Conservation (phyloP, 129 eudicot genomes). For the Heracleum sosnowskyi region DNA sequence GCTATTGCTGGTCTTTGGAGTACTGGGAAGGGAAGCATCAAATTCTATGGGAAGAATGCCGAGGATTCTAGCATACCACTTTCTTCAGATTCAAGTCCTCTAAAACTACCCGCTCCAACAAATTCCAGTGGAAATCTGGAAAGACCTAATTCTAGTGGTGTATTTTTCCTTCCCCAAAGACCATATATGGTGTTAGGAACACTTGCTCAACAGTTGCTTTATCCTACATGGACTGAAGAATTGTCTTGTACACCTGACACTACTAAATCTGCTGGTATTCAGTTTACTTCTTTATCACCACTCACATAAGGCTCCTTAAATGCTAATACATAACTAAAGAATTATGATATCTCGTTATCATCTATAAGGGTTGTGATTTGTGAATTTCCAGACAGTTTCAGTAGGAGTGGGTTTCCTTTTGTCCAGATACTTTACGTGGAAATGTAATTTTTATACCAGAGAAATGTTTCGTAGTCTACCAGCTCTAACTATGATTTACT, state of each 20-base stretch:
- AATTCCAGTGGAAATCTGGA: slow-evolving; percentile 12
- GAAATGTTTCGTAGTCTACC: neutral
- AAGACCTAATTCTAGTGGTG: slow-evolving; percentile 44
- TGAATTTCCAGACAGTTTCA: neutral
- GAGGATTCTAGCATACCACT: slow-evolving; percentile 10
- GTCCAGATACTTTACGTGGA: neutral
- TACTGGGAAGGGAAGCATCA: slow-evolving; percentile 69
- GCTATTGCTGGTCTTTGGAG: slow-evolving; percentile 96
- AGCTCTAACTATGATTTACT: neutral
- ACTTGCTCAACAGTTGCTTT: slow-evolving; percentile 87
- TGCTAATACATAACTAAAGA: neutral
- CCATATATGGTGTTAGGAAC: slow-evolving; percentile 98
- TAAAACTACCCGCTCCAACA: slow-evolving; percentile 14
- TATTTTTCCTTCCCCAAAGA: slow-evolving; percentile 93
- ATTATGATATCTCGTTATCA: neutral
- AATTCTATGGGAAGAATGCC: slow-evolving; percentile 42
- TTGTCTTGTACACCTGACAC: slow-evolving; percentile 22
- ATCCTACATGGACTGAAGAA: slow-evolving; percentile 81
- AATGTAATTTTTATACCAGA: neutral
- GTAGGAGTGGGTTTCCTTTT: neutral
- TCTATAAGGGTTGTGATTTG: neutral
- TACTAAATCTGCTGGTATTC: slow-evolving; percentile 48
- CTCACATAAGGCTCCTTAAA: neutral
- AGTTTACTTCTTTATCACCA: neutral
- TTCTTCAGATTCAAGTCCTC: slow-evolving; percentile 20